Percentiles rank a stretch among this genome's conserved stretches.
phyloP scores from a whole-genome alignment of 108 stramenopile species.

The Nitzschia palea region DNA sequence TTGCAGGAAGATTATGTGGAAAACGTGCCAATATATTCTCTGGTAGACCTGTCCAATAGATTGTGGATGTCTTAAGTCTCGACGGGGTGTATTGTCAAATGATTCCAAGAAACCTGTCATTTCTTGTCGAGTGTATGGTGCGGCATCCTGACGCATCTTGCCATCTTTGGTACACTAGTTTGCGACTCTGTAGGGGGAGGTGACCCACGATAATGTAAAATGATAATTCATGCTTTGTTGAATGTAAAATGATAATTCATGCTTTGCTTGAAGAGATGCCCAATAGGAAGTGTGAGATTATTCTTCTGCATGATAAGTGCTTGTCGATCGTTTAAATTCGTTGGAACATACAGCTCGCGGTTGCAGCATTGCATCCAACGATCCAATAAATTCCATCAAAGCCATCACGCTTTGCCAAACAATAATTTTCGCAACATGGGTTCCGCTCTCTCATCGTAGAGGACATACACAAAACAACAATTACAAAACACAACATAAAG shows the following conservation, averaged over 20 bases:
- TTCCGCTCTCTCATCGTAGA: conserved; percentile 20
- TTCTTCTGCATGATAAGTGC: neutral
- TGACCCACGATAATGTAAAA: conserved; percentile 38
- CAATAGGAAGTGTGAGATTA: neutral
- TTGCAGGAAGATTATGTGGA: conserved; percentile 25
- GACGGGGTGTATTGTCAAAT: conserved; percentile 81
- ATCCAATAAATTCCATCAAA: conserved; percentile 48
- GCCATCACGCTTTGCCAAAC: conserved; percentile 56
- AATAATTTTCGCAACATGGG: conserved; percentile 38
- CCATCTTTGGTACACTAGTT: conserved; percentile 39
- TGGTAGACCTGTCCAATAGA: conserved; percentile 35
- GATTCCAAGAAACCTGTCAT: conserved; percentile 51
- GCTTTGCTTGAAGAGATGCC: conserved; percentile 33
- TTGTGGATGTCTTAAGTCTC: conserved; percentile 39
- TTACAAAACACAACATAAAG: conserved; percentile 51
- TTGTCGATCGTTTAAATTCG: neutral
- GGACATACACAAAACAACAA: conserved; percentile 56
- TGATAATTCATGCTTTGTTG: conserved; percentile 58
- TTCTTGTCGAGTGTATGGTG: conserved; percentile 15
- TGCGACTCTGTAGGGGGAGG: conserved; percentile 29
- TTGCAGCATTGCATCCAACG: conserved; percentile 33
- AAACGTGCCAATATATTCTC: conserved; percentile 42
- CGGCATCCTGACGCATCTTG: neutral
- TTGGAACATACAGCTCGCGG: conserved; percentile 22
- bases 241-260: too few relatives aligned